phyloP scores from a whole-genome alignment of 2,329 filamentous ascomycete species.

The Parascedosporium putredinis region DNA sequence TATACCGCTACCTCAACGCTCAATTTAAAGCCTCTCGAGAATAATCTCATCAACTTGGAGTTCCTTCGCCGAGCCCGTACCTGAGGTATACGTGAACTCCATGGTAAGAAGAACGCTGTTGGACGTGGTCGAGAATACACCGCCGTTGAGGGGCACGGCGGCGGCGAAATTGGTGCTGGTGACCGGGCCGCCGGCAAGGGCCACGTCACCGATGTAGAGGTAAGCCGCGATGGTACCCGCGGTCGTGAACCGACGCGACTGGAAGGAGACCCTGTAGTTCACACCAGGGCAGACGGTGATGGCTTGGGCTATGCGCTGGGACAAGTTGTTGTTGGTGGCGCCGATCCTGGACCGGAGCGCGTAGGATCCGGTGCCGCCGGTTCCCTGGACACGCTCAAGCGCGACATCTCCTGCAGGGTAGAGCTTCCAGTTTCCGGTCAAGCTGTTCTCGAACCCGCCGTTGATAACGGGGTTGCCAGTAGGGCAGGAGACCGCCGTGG shows the following conservation, averaged over 20 bases:
- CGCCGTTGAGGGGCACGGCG: neutral
- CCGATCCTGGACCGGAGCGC: neutral
- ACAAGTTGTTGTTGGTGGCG: neutral
- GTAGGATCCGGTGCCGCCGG: neutral
- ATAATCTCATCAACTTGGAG: neutral
- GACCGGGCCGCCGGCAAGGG: neutral
- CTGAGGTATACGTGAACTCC: neutral
- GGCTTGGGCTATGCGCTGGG: neutral
- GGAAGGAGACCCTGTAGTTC: neutral
- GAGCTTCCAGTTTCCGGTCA: neutral
- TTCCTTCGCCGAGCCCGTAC: neutral
- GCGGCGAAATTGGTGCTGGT: neutral
- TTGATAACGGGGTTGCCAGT: conserved; percentile 9
- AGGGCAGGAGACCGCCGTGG: neutral
- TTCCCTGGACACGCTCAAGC: neutral
- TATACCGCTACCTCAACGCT: too few species aligned
- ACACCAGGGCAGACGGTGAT: neutral
- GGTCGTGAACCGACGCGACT: neutral
- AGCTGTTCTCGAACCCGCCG: conserved; percentile 18
- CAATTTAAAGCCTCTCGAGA: neutral
- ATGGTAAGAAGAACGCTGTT: neutral
- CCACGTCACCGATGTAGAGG: neutral
- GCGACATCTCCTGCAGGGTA: neutral
- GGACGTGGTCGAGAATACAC: neutral
- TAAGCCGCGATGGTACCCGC: neutral